A percentile compares a stretch with the other conserved stretches of the same genome.
Conservation (phyloP, 306 rosid species). For the Macrotyloma uniflorum region DNA sequence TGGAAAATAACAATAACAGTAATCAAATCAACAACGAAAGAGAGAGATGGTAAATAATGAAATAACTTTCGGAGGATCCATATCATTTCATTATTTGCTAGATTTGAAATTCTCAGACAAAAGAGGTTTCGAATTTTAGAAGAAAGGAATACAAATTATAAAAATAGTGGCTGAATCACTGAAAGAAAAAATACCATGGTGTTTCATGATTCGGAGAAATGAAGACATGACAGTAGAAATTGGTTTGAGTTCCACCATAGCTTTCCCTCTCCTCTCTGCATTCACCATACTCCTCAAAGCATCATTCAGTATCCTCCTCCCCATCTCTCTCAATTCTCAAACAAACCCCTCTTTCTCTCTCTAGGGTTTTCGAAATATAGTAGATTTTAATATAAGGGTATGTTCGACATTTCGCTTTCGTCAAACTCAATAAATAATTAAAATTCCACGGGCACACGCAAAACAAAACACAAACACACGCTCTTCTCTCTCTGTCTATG, state of each 20-base stretch:
- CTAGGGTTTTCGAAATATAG: background rate
- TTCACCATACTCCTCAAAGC: conserved; percentile 82
- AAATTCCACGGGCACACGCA: background rate
- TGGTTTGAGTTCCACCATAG: conserved; percentile 72
- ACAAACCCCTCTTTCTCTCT: background rate
- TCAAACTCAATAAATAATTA: background rate
- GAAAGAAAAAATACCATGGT: conserved; percentile 57
- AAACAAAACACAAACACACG: background rate
- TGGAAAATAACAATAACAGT: conserved; percentile 1
- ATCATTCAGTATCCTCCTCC: conserved; percentile 79
- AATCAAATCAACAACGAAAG: background rate
- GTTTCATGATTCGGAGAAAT: conserved; percentile 59
- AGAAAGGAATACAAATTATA: background rate
- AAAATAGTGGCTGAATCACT: background rate
- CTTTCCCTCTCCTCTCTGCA: conserved; percentile 79
- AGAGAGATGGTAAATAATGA: background rate
- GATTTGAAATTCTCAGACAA: background rate
- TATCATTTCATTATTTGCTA: background rate
- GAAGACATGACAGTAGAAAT: conserved; percentile 60
- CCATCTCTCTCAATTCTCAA: conserved; percentile 52
- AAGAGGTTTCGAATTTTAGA: background rate
- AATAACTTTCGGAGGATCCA: background rate
- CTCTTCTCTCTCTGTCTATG: background rate
- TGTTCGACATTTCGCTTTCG: background rate
- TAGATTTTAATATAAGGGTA: background rate